Conservation (phyloP, 1,284 basidiomycete species). For the Pyrrhoderma noxium region DNA sequence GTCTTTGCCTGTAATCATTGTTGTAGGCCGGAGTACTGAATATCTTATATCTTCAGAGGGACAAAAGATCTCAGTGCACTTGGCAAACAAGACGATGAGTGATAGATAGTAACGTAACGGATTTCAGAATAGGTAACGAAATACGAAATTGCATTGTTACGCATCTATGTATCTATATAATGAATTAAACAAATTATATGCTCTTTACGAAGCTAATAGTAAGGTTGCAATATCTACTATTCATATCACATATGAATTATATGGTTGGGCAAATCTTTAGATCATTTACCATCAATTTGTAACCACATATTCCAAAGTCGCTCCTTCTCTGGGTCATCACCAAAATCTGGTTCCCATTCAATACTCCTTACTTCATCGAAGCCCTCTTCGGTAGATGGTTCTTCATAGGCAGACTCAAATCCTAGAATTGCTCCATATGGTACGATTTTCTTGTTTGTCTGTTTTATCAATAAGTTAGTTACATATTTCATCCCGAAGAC, state of each 20-base stretch:
- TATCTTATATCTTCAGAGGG: too few relatives aligned
- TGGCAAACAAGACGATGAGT: slow-evolving; percentile 36
- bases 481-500: background rate
- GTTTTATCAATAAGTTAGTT: slow-evolving; percentile 1
- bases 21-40: background rate
- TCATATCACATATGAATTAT: too few relatives aligned
- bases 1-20: slow-evolving; percentile 24
- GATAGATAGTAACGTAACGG: background rate
- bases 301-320: slow-evolving; percentile 72
- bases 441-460: slow-evolving; percentile 49
- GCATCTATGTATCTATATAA: too few relatives aligned
- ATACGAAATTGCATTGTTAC: background rate
- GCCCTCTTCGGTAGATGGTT: slow-evolving; percentile 61
- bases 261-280: too few relatives aligned
- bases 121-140: too few relatives aligned
- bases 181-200: background rate
- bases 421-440: slow-evolving; percentile 58
- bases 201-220: too few relatives aligned
- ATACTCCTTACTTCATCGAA: slow-evolving; percentile 70
- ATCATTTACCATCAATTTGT: slow-evolving; percentile 21
- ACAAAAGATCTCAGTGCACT: slow-evolving; percentile 53
- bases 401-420: slow-evolving; percentile 59
- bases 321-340: slow-evolving; percentile 62
- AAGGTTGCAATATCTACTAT: too few relatives aligned
- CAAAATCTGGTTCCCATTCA: slow-evolving; percentile 61